A percentile compares a stretch with the other conserved stretches of the same genome.
Conservation (phyloP, 2,329 filamentous ascomycete genomes). For the Curvularia sp. region DNA sequence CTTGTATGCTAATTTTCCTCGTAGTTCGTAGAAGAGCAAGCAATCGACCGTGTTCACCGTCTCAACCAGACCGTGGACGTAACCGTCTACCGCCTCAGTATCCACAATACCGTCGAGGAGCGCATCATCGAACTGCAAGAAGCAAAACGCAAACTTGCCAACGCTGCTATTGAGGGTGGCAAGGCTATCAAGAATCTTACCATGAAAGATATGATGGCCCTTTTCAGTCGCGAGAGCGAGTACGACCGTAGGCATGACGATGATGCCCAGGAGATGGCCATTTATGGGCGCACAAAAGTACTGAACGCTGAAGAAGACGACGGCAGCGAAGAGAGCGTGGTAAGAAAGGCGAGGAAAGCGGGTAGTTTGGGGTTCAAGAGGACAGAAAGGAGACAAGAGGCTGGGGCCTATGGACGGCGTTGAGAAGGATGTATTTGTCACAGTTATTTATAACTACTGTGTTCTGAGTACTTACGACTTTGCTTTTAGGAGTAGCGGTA, state of each 20-base stretch:
- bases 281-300: slow-evolving; percentile 47
- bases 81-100: slow-evolving; percentile 91
- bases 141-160: slow-evolving; percentile 89
- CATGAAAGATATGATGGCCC: slow-evolving; percentile 89
- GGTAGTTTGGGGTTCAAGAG: slow-evolving; percentile 37
- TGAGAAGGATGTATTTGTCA: background rate
- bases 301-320: slow-evolving; percentile 26
- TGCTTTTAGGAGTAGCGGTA: background rate
- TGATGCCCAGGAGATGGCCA: slow-evolving; percentile 38
- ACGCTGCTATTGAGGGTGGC: slow-evolving; percentile 85
- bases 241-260: slow-evolving; percentile 55
- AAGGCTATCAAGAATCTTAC: slow-evolving; percentile 83
- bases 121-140: slow-evolving; percentile 94
- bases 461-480: background rate
- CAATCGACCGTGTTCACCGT: slow-evolving; percentile 97
- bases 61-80: slow-evolving; percentile 96
- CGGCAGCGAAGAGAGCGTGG: slow-evolving; percentile 17
- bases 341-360: slow-evolving; percentile 32
- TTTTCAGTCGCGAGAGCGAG: slow-evolving; percentile 78
- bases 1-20: background rate
- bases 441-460: background rate
- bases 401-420: slow-evolving; percentile 50
- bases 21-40: slow-evolving; percentile 96
- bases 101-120: slow-evolving; percentile 87
- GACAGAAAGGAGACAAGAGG: slow-evolving; percentile 38